Conservation (phyloP, 225 moss, liverwort and hornwort species). For the Thuidium tamariscinum region DNA sequence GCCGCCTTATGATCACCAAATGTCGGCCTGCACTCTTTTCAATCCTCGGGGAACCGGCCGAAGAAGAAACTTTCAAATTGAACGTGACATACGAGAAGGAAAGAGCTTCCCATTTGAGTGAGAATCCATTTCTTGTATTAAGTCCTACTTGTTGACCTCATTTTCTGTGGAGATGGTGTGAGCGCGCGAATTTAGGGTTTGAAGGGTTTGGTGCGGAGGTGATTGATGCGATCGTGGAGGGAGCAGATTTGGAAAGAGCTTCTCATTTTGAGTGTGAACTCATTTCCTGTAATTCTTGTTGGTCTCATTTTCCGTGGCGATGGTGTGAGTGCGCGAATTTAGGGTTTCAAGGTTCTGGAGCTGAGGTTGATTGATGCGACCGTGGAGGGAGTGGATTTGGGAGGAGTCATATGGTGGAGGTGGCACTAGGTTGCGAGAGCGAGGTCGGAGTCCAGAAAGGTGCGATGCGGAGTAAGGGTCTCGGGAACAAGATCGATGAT, state of each 20-base stretch:
- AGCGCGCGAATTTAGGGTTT: not conserved
- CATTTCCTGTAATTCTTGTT: not conserved
- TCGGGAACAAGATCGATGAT: slow-evolving; percentile 60
- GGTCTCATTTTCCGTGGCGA: not conserved
- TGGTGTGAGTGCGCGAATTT: not conserved
- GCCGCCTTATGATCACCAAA: not conserved
- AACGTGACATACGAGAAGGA: not conserved
- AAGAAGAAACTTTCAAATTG: not conserved
- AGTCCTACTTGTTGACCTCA: not conserved
- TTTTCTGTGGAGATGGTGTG: not conserved
- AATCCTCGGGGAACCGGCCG: no score
- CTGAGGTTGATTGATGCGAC: not conserved
- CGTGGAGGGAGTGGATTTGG: not conserved
- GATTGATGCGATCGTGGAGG: not conserved
- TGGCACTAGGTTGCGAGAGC: slow-evolving; percentile 9
- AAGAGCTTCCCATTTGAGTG: not conserved
- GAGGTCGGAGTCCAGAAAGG: slow-evolving; percentile 15
- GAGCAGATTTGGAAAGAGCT: not conserved
- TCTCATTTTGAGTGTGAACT: not conserved
- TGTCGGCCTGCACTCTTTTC: not conserved
- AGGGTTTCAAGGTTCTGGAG: not conserved
- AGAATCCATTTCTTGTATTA: not conserved
- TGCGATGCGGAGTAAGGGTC: slow-evolving; percentile 56
- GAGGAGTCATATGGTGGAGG: slow-evolving; percentile 16
- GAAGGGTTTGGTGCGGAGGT: not conserved